Evolutionary conservation across 2,329 filamentous ascomycete species (phyloP).

Genomic region (Aspergillus costaricaensis): DNA sequence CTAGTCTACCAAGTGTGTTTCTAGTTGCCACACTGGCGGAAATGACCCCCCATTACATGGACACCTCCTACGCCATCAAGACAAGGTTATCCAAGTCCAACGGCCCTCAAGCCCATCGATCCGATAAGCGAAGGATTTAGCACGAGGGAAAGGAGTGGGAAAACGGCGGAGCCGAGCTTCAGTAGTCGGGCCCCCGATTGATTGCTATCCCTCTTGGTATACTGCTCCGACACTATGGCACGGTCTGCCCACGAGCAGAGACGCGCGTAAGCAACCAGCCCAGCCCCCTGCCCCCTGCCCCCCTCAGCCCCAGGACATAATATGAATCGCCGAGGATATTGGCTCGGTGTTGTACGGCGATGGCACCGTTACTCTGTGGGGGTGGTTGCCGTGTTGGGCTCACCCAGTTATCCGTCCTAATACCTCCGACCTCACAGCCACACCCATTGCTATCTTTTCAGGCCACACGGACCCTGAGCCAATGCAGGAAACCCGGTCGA

Average conservation of each 20-base stretch:
- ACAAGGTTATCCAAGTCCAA: slow-evolving; percentile 6
- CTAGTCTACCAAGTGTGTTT: neutral
- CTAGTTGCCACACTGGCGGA: neutral
- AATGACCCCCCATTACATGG: neutral
- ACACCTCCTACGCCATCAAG: neutral
- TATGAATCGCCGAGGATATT: neutral
- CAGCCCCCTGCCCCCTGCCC: neutral
- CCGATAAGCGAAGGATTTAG: slow-evolving; percentile 15
- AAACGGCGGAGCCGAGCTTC: neutral
- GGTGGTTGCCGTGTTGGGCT: too few relatives aligned
- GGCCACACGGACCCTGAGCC: slow-evolving; percentile 16
- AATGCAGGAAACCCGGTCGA: slow-evolving; percentile 16
- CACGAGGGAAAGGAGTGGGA: neutral
- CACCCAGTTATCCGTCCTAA: too few relatives aligned
- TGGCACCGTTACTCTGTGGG: neutral
- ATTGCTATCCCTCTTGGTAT: slow-evolving; percentile 1
- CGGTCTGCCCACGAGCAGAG: neutral
- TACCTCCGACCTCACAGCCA: too few relatives aligned
- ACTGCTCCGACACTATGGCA: slow-evolving; percentile 5
- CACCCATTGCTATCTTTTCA: neutral
- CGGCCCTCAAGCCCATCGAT: slow-evolving; percentile 15
- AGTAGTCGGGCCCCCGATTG: neutral
- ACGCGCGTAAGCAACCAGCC: neutral
- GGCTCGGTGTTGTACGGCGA: slow-evolving; percentile 3
- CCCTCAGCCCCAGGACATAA: neutral